These are phyloP conservation scores for Penicillium psychrosexuale DNA, from an alignment of 2,329 filamentous ascomycete species.

Conservation along the genomic window DNA sequence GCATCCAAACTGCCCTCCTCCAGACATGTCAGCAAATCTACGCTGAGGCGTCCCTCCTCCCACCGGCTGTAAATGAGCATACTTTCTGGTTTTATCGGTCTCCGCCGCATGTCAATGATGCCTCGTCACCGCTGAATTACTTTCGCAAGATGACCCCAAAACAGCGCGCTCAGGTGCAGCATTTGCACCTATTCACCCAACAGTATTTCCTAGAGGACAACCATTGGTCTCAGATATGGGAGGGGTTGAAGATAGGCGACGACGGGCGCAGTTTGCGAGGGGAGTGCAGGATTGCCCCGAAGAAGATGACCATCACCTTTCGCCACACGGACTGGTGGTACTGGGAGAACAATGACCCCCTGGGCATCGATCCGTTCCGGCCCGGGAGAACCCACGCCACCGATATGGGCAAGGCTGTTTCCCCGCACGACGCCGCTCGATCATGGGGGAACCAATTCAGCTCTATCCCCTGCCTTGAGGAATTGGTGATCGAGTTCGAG, in stretches of 20 bases:
- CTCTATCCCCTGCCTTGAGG: conserved; percentile 15
- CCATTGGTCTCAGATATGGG: not conserved
- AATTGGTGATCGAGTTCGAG: conserved; percentile 30
- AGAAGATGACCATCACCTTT: conserved; percentile 24
- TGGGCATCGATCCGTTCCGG: conserved; percentile 29
- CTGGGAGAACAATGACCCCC: conserved; percentile 24
- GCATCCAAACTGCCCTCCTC: conserved; percentile 34
- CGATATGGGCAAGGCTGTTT: not conserved
- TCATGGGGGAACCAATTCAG: conserved; percentile 7
- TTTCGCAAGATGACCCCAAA: conserved; percentile 20
- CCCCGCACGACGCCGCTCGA: not conserved
- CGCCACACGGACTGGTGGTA: conserved; percentile 33
- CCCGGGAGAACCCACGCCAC: conserved; percentile 1
- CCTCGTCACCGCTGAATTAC: conserved; percentile 12
- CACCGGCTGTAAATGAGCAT: conserved; percentile 31
- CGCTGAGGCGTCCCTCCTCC: conserved; percentile 37
- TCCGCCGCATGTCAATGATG: conserved; percentile 17
- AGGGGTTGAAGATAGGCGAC: not conserved
- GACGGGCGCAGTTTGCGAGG: conserved; percentile 9
- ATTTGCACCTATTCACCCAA: conserved; percentile 28
- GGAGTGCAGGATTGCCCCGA: conserved; percentile 14
- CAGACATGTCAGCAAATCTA: conserved; percentile 41
- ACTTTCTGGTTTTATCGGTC: conserved; percentile 28
- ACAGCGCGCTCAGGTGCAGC: conserved; percentile 19
- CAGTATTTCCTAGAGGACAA: conserved; percentile 22